Evolutionary conservation across 2,329 filamentous ascomycete species (phyloP).

Genomic region (Hypoxylon sp.): DNA sequence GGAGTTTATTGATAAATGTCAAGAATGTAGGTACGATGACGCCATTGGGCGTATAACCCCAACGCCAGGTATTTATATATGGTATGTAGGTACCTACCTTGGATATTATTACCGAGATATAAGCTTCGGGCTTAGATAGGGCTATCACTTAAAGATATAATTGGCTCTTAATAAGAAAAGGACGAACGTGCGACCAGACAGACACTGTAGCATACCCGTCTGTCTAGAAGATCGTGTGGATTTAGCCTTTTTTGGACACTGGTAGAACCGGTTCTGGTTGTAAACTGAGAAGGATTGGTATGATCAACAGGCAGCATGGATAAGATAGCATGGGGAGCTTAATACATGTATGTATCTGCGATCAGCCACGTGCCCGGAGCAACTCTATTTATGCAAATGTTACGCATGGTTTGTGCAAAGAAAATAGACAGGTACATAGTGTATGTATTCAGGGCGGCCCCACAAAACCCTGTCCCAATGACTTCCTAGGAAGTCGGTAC

Average conservation of each 20-base stretch:
- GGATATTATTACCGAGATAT: background rate
- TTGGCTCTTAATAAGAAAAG: background rate
- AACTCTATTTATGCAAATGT: no score
- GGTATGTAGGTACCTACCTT: background rate
- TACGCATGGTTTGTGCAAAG: no score
- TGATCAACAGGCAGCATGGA: background rate
- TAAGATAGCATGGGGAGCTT: background rate
- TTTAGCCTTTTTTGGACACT: background rate
- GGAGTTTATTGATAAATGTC: slow-evolving; percentile 1
- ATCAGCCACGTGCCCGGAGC: no score
- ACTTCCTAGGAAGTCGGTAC: no score
- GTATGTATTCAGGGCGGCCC: no score
- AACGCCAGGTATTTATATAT: background rate
- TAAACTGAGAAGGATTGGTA: background rate
- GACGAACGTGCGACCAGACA: background rate
- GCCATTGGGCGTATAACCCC: slow-evolving; percentile 24
- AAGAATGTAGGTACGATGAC: slow-evolving; percentile 30
- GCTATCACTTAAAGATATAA: background rate
- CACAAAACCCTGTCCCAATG: no score
- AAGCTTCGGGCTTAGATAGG: background rate
- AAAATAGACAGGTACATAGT: no score
- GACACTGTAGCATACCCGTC: background rate
- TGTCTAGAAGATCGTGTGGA: background rate
- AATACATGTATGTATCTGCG: no score
- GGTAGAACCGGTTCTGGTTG: background rate